Percentiles rank a stretch among this genome's conserved stretches.
These are phyloP conservation scores for Telfairia occidentalis DNA, from an alignment of 331 rosid genomes.

Conservation along the genomic window DNA sequence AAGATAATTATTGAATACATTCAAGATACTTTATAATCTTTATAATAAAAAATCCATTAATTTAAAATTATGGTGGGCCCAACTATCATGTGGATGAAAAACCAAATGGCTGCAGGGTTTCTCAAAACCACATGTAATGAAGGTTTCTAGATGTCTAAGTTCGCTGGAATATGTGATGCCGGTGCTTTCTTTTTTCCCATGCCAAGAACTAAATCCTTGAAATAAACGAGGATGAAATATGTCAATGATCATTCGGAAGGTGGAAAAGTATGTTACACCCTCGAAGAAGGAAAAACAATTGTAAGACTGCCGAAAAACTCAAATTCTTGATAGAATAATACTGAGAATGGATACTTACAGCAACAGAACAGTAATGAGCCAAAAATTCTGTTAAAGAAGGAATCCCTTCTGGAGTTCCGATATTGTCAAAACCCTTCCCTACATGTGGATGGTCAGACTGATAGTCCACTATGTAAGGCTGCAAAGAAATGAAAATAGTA, in stretches of 20 bases:
- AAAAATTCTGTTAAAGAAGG: conserved; percentile 71
- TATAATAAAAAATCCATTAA: background rate
- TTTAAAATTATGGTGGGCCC: background rate
- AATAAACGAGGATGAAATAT: background rate
- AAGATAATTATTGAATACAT: background rate
- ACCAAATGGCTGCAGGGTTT: background rate
- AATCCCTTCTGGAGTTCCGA: conserved; percentile 64
- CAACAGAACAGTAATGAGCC: conserved; percentile 64
- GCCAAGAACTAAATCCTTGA: background rate
- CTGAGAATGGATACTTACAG: conserved; percentile 40
- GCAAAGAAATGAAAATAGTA: conserved; percentile 22
- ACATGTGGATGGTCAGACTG: conserved; percentile 18
- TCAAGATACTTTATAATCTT: background rate
- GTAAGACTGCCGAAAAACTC: background rate
- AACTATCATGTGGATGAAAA: background rate
- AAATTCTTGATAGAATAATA: background rate
- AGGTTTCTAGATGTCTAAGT: background rate
- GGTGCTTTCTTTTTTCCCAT: background rate
- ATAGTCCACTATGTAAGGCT: conserved; percentile 47
- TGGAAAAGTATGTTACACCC: background rate
- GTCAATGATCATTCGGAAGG: background rate
- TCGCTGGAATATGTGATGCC: background rate
- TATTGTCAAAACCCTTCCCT: conserved; percentile 38
- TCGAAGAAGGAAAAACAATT: background rate
- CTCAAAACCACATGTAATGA: background rate